Percentiles rank a stretch among this genome's conserved stretches.
Conservation (phyloP, 768 basidiomycete species). For the Pleurotus sapidus region DNA sequence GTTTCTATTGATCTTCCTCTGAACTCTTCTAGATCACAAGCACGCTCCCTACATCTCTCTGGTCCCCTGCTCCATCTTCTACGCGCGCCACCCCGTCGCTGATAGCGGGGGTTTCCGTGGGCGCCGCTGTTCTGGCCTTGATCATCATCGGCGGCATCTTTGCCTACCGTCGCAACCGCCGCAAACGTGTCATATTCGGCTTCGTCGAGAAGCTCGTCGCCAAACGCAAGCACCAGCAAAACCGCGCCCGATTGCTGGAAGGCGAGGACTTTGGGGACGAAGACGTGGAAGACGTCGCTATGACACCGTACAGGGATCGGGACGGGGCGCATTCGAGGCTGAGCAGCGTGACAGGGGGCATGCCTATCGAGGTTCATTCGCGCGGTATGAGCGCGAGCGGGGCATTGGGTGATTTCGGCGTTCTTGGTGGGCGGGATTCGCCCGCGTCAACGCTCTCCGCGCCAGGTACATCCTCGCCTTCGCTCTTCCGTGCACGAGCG, state of each 20-base stretch:
- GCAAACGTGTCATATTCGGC: not conserved
- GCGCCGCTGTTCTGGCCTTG: not conserved
- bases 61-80: not conserved
- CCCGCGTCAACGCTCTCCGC: not conserved
- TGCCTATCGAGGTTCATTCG: not conserved
- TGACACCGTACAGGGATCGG: constrained; percentile 1
- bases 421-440: not conserved
- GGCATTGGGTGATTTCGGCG: not conserved
- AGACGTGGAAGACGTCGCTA: not conserved
- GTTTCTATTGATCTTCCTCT: not conserved
- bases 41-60: constrained; percentile 9
- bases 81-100: not conserved
- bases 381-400: not conserved
- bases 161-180: constrained; percentile 4
- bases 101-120: constrained; percentile 7
- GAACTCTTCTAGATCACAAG: constrained; percentile 4
- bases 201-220: constrained; percentile 3
- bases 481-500: constrained; percentile 35
- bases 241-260: constrained; percentile 7
- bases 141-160: constrained; percentile 7
- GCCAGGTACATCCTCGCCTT: constrained; percentile 19
- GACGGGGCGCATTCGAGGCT: not conserved
- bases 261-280: constrained; percentile 11
- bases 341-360: not conserved
- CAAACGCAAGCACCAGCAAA: not conserved